These are phyloP conservation scores for Leccinum obscurum DNA, from an alignment of 768 basidiomycete genomes.

Conservation along the genomic window DNA sequence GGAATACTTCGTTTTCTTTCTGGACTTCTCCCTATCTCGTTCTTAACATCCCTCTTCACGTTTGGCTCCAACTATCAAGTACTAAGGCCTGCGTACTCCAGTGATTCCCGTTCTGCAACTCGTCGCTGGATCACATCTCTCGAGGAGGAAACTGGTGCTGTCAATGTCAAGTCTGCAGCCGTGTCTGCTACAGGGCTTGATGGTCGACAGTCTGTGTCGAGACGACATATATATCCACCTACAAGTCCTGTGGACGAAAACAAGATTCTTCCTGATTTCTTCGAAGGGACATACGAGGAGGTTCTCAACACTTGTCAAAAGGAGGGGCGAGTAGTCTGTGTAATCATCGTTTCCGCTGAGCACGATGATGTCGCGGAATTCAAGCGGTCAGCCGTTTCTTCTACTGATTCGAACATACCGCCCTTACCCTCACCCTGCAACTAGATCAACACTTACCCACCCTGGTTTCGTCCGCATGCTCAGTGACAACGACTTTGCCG, in stretches of 20 bases:
- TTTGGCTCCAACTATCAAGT: slow-evolving; percentile 43
- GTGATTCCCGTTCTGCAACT: slow-evolving; percentile 50
- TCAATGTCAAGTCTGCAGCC: slow-evolving; percentile 47
- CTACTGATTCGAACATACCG: no score
- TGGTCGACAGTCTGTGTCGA: slow-evolving; percentile 46
- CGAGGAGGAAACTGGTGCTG: slow-evolving; percentile 83
- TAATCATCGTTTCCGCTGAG: slow-evolving; percentile 83
- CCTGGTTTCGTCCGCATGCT: slow-evolving; percentile 65
- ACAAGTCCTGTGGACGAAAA: slow-evolving; percentile 33
- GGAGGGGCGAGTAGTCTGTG: slow-evolving; percentile 73
- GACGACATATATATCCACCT: slow-evolving; percentile 28
- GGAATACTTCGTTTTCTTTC: slow-evolving; percentile 66
- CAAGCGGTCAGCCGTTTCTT: slow-evolving; percentile 57
- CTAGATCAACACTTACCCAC: slow-evolving; percentile 75
- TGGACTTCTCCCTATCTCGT: slow-evolving; percentile 62
- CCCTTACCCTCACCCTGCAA: neutral
- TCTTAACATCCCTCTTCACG: slow-evolving; percentile 57
- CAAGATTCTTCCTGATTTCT: slow-evolving; percentile 78
- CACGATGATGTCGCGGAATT: slow-evolving; percentile 89
- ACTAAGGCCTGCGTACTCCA: slow-evolving; percentile 33
- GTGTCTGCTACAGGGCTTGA: slow-evolving; percentile 40
- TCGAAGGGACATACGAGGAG: slow-evolving; percentile 77
- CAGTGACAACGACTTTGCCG: slow-evolving; percentile 70
- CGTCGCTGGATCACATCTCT: slow-evolving; percentile 79
- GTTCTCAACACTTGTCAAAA: slow-evolving; percentile 69